Evolutionary conservation across 805 yeast species (phyloP), one percentile per base, ranked within the genome.

Genomic region (Metschnikowia bowlesiae): DNA sequence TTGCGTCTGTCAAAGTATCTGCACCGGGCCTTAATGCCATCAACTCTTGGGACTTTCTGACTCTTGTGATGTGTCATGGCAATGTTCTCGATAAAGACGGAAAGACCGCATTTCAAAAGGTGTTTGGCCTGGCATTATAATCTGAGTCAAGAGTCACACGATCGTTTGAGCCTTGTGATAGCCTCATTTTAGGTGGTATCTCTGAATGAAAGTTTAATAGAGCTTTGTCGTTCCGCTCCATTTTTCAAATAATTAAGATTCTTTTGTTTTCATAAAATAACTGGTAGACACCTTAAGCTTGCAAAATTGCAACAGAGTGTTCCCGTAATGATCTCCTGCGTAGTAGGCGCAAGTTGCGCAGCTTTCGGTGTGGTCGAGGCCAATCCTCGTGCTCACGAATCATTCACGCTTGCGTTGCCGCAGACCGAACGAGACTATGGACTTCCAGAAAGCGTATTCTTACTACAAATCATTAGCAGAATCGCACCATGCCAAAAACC

Each of bases 21-120:
- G 49, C 48, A 5, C 49, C 34, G 1, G 66, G 67, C 1, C 57
- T 63, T 34, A 49, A 48, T 11, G 55, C 58, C 8, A 63, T 63
- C 30, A 47, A 57, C 47, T 47, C 52, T 18, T 63, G 66, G 66
- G 67, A 65, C 43, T 62, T 64, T 46, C 50, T 57, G 42, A 53
- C 53, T 11, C 48, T 65, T 38, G 68, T 65, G 16, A 57, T 57
- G 63, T 62, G 63, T 40, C 67, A 63, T 35, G 62, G 60, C 16
- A 57, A 59, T 38, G 41, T 56, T 13, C 33, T 59, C 29, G 58
- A 53, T 18, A 50, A 41, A 31, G 51, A 46, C 16, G 62, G 54
- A 2, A 53, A 54, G 52, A 50, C 36, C 8, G 56, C 50, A 9
- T 59, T 59, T 36, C 44, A 45, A 46, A 57, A 54, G 46, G 56